Base-by-base conservation (phyloP, 2,329 filamentous ascomycete genomes). In the Colletotrichum somersetense region DNA sequence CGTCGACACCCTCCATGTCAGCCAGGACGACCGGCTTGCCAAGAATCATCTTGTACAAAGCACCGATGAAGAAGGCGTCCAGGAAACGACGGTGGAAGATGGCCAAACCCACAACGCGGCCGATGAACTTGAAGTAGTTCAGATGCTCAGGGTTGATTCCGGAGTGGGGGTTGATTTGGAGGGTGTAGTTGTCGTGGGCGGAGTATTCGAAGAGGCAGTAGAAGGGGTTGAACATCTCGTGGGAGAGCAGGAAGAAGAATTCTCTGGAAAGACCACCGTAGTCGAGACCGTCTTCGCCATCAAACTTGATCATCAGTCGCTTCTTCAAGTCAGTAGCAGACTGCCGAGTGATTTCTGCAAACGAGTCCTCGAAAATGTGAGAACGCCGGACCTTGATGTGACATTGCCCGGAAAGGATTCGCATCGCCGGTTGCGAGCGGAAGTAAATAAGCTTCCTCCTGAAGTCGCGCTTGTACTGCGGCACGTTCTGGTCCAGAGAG, bases 151-250 rank as follows among this genome's bases (percentile, higher is more conserved):
- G 96, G 83, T 99, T 99, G 84, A 99, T 98, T 75, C 96, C 96
- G 26, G 96, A 99, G 83, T 99, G 96, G 57, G 96, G 96, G 85
- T 99, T 99, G 86, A 99, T 99, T 84, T 99, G 96, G 67, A 99
- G 92, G 40, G 96, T 99, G 85, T 99, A 99, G 85, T 99, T 99
- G 90, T 99, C 96, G 86, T 99, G 96, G 50, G 96, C 96, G 35
- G 96, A 98, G 83, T 99, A 99, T 85, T 99, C 96, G 86, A 99
- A 99, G 66, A 99, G 88, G 82, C 96, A 99, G 86, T 99, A 99
- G 85, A 99, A 99, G 42, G 96, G 96, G 83, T 99, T 99, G 86
- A 99, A 99, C 96, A 99, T 99, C 86, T 99, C 96, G 84, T 99
- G 96, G 20, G 96, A 98, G 67, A 99, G 90, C 52, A 99, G 87